Base-by-base conservation (phyloP, 345 rosid genomes). In the Citrus sp. region DNA sequence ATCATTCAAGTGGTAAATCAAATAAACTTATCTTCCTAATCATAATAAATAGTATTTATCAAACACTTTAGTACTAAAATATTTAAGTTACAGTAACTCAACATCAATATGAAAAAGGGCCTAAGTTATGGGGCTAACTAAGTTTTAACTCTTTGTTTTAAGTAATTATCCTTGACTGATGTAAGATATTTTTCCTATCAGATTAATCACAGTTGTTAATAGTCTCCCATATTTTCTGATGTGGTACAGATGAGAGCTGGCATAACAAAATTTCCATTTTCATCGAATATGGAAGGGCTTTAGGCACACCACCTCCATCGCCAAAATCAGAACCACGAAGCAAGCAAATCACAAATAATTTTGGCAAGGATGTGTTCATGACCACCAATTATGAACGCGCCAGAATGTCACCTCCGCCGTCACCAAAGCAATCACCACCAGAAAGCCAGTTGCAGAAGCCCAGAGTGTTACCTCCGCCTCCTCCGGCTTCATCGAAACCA, bases 1-100 rank as follows among this genome's bases (percentile, higher is more conserved):
- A 42, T 42, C 1, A 42, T 42, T 10, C 1, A 42, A 42, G 0
- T 42, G 0, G 16, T 42, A 42, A 10, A 42, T 42, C 0, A 42
- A 42, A 10, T 42, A 0, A 42, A 42, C 0, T 42, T 42, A 42
- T 0, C 16, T 42, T 42, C 0, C 0, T 42, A 10, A 42, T 42
- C 0, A 27, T 27, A 27, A 1, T 0, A 27, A 0, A 2, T 42
- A 10, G 0, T 12, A 0, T 12, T 42, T 42, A 12, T 0, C 3
- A 42, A 42, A 42, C 0, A 12, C 3, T 42, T 42, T 3, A 42
- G 0, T 3, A 0, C 0, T 12, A 10, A 9, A 42, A 2, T 1
- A 10, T 2, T 42, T 42, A 42, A 42, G 1, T 3, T 42, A 2
- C 12, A 42, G 0, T 2, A 9, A 3, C 14, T 4, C 4, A 2